Percentiles rank a stretch among this genome's conserved stretches.
phyloP scores from a whole-genome alignment of 176 grass and related monocot genomes.

The Triticum timopheevii region DNA sequence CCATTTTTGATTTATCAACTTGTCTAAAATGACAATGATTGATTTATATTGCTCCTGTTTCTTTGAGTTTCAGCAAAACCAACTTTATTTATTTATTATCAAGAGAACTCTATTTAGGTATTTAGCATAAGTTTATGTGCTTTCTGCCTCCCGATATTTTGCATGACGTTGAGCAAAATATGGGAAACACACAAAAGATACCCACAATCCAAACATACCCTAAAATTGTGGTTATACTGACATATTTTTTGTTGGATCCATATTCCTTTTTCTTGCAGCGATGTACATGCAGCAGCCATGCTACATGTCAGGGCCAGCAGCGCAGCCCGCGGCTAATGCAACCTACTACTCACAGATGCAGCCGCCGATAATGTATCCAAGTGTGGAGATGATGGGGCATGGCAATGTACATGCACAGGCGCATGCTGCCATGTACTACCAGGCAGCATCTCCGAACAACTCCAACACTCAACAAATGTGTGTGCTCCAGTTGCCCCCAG shows the following conservation, averaged over 20 bases:
- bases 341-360: constrained; percentile 13
- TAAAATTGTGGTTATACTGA: background rate
- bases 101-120: too few species aligned
- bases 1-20: background rate
- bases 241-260: background rate
- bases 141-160: too few species aligned
- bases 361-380: too few species aligned
- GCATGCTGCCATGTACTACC: background rate
- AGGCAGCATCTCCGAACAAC: background rate
- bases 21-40: background rate
- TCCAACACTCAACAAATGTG: background rate
- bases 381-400: background rate
- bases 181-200: too few species aligned
- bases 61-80: too few species aligned
- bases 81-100: too few species aligned
- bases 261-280: constrained; percentile 19
- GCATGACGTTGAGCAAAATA: too few species aligned
- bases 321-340: background rate
- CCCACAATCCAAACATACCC: too few species aligned
- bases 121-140: too few species aligned
- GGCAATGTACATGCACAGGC: background rate
- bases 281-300: constrained; percentile 16
- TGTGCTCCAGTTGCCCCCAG: background rate
- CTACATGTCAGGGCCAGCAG: background rate
- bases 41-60: background rate